Evolutionary conservation across 345 rosid genomes (phyloP).

Genomic region (Lumnitzera racemosa): DNA sequence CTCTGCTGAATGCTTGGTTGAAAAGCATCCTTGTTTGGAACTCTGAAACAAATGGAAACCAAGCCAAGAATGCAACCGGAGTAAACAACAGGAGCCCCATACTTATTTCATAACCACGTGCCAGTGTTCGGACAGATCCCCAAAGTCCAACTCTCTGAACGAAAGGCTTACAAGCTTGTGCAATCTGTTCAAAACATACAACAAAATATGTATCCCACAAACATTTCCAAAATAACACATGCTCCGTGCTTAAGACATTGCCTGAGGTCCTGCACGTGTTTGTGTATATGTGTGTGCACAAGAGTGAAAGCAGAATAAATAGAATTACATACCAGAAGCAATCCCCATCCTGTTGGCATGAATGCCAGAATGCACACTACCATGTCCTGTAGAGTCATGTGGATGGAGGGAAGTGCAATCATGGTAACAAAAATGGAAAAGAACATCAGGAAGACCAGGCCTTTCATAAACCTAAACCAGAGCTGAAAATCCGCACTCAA

Average conservation of each 20-base stretch:
- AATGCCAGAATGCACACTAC: constrained; percentile 70
- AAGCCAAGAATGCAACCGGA: constrained; percentile 79
- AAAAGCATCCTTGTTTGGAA: constrained; percentile 89
- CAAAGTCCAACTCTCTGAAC: constrained; percentile 51
- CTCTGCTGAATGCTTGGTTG: constrained; percentile 95
- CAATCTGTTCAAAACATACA: constrained; percentile 36
- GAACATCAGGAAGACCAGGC: constrained; percentile 54
- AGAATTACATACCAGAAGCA: constrained; percentile 54
- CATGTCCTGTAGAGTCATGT: constrained; percentile 57
- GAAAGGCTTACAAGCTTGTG: constrained; percentile 73
- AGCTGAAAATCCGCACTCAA: constrained; percentile 77
- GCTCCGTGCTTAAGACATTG: background rate
- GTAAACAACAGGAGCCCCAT: constrained; percentile 77
- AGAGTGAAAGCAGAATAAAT: background rate
- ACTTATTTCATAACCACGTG: constrained; percentile 62
- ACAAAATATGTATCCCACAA: background rate
- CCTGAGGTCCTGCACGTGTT: no score
- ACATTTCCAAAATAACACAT: background rate
- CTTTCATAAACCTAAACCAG: constrained; percentile 63
- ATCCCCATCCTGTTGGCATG: constrained; percentile 96
- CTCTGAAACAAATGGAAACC: constrained; percentile 90
- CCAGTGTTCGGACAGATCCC: constrained; percentile 62
- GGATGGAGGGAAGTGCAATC: constrained; percentile 41
- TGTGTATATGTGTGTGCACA: background rate
- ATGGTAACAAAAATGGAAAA: constrained; percentile 42